Base-by-base conservation (phyloP, 1,139 yeast species). In the Saccharomycopsis crataegensis region DNA sequence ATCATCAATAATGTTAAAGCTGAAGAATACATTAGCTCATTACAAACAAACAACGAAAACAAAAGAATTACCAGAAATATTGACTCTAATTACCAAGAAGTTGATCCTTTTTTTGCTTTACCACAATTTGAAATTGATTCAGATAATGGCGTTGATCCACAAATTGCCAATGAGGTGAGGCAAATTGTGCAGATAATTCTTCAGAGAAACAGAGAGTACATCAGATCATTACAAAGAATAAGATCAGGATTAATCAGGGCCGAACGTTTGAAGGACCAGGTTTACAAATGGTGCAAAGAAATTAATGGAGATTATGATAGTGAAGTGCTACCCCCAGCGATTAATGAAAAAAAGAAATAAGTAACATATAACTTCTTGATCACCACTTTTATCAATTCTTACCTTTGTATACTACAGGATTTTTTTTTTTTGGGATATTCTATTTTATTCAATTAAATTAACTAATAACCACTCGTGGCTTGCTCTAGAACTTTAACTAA, bases 121-220 rank as follows among this genome's bases (percentile, higher is more conserved):
- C 93, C 93, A 1, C 70, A 71, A 50, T 67, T 77, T 50, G 65
- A 64, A 53, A 60, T 71, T 50, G 83, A 80, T 55, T 64, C 74
- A 1, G 69, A 74, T 59, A 69, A 65, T 55, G 79, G 79, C 0
- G 64, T 75, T 12, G 63, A 70, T n/a, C 68, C 73, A 1, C 83
- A 78, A 41, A 76, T 75, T 32, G 82, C 86, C 1, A 86, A 82
- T 60, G 84, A 80, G 50, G 74, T 85, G 0, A 71, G 89, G 55
- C 88, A 83, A 64, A 66, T 82, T 55, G 75, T 84, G 3, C 89
- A 83, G 60, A 80, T 84, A 49, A 86, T 86, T 0, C 70, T 89
- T 51, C 98, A 93, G 69, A 77, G 97, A 64, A 89, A 89, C 63
- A 91, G 88, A 65, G 98, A 93, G 67, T 91, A 86, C 65, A 84